Evolutionary conservation across 352 stramenopile genomes (phyloP).

Genomic region (Globisporangium paddicum): DNA sequence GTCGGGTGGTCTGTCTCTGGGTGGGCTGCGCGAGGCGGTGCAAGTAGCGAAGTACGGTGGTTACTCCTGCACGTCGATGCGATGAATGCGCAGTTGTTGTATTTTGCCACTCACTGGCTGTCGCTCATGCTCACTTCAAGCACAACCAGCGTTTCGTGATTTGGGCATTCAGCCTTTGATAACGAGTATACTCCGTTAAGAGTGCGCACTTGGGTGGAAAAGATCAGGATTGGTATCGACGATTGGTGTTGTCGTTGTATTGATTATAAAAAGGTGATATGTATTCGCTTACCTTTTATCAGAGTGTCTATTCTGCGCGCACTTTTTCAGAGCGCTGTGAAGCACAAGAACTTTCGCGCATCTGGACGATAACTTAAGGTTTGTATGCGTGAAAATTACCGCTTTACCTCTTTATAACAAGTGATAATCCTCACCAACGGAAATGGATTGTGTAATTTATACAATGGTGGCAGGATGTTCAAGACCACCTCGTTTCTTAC

Average conservation of each 20-base stretch:
- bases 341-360: slow-evolving; percentile 23
- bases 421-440: no score
- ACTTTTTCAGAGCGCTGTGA: not conserved
- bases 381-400: no score
- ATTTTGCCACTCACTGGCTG: slow-evolving; percentile 14
- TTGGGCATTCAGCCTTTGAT: not conserved
- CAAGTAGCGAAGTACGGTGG: slow-evolving; percentile 13
- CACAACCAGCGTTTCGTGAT: slow-evolving; percentile 6
- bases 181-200: not conserved
- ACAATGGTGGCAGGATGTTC: no score
- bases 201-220: not conserved
- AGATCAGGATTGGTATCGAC: no score
- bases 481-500: no score
- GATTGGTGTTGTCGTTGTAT: no score
- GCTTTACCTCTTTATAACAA: no score
- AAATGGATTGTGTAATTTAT: no score
- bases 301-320: not conserved
- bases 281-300: not conserved
- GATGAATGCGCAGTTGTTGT: slow-evolving; percentile 3
- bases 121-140: slow-evolving; percentile 23
- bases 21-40: slow-evolving; percentile 2
- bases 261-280: no score
- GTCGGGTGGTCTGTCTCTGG: not conserved
- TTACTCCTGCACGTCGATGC: slow-evolving; percentile 1
- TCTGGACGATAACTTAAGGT: no score